phyloP scores from a whole-genome alignment of 306 rosid genomes.

The Begonia loranthoides region DNA sequence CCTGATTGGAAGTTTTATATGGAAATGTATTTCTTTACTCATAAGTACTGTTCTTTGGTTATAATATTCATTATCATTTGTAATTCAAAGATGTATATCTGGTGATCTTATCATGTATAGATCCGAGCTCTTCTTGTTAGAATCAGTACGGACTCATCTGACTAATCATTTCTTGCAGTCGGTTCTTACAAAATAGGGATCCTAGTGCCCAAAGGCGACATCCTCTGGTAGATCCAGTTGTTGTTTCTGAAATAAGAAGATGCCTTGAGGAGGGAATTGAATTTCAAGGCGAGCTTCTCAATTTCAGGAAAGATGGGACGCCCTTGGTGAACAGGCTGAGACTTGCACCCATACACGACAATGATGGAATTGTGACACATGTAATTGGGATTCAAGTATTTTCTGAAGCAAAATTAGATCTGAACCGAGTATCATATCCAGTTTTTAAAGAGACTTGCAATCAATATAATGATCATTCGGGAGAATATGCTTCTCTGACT shows the following conservation, averaged over 20 bases:
- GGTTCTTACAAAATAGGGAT: slow-evolving; percentile 86
- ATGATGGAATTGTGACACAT: slow-evolving; percentile 75
- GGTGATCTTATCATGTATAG: no score
- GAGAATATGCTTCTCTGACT: slow-evolving; percentile 24
- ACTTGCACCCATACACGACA: slow-evolving; percentile 76
- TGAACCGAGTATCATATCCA: slow-evolving; percentile 70
- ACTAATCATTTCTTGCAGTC: slow-evolving; percentile 37
- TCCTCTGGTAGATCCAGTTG: slow-evolving; percentile 95
- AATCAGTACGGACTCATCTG: not conserved
- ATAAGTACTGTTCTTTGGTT: no score
- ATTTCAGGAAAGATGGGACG: slow-evolving; percentile 88
- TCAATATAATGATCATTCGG: slow-evolving; percentile 33
- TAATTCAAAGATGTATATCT: no score
- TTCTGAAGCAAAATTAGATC: slow-evolving; percentile 72
- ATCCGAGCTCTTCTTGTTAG: no score
- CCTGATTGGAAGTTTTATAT: no score
- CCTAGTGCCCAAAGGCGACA: slow-evolving; percentile 91
- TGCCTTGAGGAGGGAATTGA: slow-evolving; percentile 76
- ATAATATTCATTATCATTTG: no score
- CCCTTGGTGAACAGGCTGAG: slow-evolving; percentile 73
- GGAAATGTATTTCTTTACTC: no score
- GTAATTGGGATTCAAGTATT: slow-evolving; percentile 82
- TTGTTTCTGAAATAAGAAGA: slow-evolving; percentile 89
- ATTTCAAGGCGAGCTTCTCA: slow-evolving; percentile 89
- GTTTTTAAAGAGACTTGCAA: slow-evolving; percentile 67